Percentiles rank a stretch among this genome's conserved stretches.
phyloP scores from a whole-genome alignment of 139 green algal genomes.

The Coccomyxa sp. region DNA sequence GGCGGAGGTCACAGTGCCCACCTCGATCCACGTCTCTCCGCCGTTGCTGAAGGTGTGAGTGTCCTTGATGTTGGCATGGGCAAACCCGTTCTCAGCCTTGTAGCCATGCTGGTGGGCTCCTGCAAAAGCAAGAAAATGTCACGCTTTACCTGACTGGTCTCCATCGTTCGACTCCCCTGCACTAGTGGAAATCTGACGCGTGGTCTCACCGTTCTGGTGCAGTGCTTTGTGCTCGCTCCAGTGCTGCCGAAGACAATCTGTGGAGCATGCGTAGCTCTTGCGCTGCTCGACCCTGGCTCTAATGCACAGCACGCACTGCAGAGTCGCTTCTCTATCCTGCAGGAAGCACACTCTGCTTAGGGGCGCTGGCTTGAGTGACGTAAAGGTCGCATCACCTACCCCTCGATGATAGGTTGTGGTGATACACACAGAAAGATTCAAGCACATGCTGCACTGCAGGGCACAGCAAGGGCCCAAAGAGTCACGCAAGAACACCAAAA shows the following conservation, averaged over 20 bases:
- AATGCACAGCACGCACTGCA: slow-evolving; percentile 92
- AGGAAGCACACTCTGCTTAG: neutral
- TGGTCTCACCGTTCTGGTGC: slow-evolving; percentile 59
- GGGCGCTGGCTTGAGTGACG: no score
- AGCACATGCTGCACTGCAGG: no score
- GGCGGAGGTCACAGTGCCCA: slow-evolving; percentile 20
- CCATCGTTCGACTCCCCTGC: neutral
- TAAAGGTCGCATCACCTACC: no score
- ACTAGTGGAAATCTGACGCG: neutral
- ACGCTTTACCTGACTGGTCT: neutral
- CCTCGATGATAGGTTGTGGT: no score
- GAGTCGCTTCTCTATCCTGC: slow-evolving; percentile 77
- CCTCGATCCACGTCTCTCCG: slow-evolving; percentile 78
- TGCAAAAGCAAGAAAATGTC: neutral
- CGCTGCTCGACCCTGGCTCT: slow-evolving; percentile 62
- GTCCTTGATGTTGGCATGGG: slow-evolving; percentile 19
- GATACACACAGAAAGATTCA: no score
- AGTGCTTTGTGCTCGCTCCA: slow-evolving; percentile 89
- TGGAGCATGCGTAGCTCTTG: slow-evolving; percentile 88
- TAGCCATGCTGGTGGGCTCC: neutral
- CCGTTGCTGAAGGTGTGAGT: slow-evolving; percentile 54
- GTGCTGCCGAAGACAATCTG: slow-evolving; percentile 84
- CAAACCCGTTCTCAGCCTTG: neutral
- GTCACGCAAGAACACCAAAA: neutral
- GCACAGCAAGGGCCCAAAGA: no score